Evolutionary conservation across 2,329 filamentous ascomycete genomes (phyloP), one percentile per base, ranked within the genome.

Genomic region (Basipetospora chlamydospora): DNA sequence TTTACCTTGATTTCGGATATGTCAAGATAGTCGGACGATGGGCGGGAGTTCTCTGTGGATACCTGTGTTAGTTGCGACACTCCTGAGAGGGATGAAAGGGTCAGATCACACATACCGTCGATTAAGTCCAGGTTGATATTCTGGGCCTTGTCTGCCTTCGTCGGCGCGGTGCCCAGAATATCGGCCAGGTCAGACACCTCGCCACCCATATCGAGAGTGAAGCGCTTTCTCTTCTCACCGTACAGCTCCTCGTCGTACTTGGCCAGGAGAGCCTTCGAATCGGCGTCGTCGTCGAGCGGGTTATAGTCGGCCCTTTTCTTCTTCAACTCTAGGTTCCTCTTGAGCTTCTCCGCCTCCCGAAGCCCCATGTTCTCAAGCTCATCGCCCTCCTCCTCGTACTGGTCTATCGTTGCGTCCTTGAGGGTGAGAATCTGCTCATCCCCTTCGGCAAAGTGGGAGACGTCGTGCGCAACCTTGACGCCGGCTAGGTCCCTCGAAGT

Each of bases 231-330:
- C 60, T 92, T 90, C 59, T 93, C 94, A 38, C 86, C 86, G 25
- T 80, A 73, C 37, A 95, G 92, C 50, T 94, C 88, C 44, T 96
- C 90, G 48, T 96, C 90, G 51, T 98, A 98, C 47, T 98, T 88
- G 11, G 82, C 74, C 28, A 98, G 61, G 17, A 98, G 76, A 5
- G 70, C 70, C 13, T 68, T 68, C 40, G 77, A 64, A 10, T 71
- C 78, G 17, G 70, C 70, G 20, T 76, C 69, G 30, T 80, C 78
- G 39, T 79, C 76, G 42, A 84, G 79, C 0, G 88, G 87, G 48
- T 98, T 84, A 55, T 98, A 98, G 1, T 77, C 77, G 1, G 80
- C 79, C 51, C 80, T 83, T 56, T 86, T 85, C 67, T 93, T 95
- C 63, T 96, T 94, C 28, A 87, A 59, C 28, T 90, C 77, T 10